These are phyloP conservation scores for Exutisphaerella laricina DNA, from an alignment of 2,329 filamentous ascomycete genomes.

Conservation along the genomic window DNA sequence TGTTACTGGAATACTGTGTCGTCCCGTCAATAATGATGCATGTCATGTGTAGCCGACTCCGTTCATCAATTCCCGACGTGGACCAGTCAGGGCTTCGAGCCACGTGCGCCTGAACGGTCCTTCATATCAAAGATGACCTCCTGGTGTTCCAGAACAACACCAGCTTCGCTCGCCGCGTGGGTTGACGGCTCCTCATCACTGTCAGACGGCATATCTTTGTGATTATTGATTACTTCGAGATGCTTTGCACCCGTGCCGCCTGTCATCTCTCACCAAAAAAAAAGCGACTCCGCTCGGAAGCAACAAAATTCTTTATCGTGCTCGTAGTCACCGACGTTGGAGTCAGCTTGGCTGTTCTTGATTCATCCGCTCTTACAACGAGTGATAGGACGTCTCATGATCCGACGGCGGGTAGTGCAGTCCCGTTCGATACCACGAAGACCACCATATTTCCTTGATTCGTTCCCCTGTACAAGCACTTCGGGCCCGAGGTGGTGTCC, in stretches of 20 bases:
- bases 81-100: constrained; percentile 2
- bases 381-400: constrained; percentile 5
- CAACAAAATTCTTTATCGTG: no score
- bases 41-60: constrained; percentile 1
- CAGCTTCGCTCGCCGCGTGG: background rate
- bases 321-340: no score
- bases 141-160: background rate
- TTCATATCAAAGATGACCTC: background rate
- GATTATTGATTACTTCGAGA: no score
- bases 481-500: constrained; percentile 1
- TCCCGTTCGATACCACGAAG: no score
- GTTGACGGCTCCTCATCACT: background rate
- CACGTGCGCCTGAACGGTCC: background rate
- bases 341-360: background rate
- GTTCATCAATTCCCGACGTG: background rate
- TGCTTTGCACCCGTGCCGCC: no score
- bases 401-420: no score
- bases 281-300: no score
- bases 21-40: constrained; percentile 1
- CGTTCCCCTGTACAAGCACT: background rate
- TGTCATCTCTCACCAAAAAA: no score
- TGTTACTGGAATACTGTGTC: no score
- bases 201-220: constrained; percentile 9
- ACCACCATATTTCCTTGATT: no score
- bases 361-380: no score